These are phyloP conservation scores for Coniosporium tulheliwenetii DNA, from an alignment of 2,329 filamentous ascomycete genomes.

Conservation along the genomic window DNA sequence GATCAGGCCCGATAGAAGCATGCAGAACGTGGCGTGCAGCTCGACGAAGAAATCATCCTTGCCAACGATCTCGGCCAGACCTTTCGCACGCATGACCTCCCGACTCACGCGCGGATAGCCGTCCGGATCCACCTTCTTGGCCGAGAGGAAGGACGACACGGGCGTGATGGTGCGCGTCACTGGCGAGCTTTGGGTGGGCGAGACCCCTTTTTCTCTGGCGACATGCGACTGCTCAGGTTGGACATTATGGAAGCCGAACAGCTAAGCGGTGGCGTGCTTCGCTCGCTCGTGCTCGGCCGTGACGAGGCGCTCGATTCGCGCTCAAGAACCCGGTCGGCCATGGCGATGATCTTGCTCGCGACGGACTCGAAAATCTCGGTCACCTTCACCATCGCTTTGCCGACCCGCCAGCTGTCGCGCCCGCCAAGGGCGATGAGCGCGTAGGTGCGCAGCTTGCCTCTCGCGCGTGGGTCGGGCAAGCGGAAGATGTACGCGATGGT, in stretches of 20 bases:
- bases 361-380: slow-evolving; percentile 35
- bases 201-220: neutral
- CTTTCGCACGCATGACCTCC: slow-evolving; percentile 36
- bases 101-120: slow-evolving; percentile 36
- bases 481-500: slow-evolving; percentile 45
- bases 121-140: slow-evolving; percentile 38
- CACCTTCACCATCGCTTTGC: slow-evolving; percentile 22
- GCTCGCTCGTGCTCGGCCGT: slow-evolving; percentile 11
- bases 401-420: slow-evolving; percentile 36
- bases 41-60: slow-evolving; percentile 43
- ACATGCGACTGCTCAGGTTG: too few species aligned
- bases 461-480: slow-evolving; percentile 40
- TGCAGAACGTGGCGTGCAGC: slow-evolving; percentile 36
- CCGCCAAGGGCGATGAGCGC: slow-evolving; percentile 41
- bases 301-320: slow-evolving; percentile 12
- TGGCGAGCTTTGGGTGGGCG: neutral
- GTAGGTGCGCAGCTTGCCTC: slow-evolving; percentile 40
- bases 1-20: slow-evolving; percentile 20
- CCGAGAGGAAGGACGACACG: slow-evolving; percentile 42
- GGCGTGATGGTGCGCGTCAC: slow-evolving; percentile 31
- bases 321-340: slow-evolving; percentile 22
- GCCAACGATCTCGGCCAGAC: slow-evolving; percentile 42
- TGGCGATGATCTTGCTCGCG: slow-evolving; percentile 33
- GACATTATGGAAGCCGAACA: slow-evolving; percentile 5
- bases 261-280: neutral